Conservation (phyloP, 2,329 filamentous ascomycete genomes). For the Alternaria brassicae region DNA sequence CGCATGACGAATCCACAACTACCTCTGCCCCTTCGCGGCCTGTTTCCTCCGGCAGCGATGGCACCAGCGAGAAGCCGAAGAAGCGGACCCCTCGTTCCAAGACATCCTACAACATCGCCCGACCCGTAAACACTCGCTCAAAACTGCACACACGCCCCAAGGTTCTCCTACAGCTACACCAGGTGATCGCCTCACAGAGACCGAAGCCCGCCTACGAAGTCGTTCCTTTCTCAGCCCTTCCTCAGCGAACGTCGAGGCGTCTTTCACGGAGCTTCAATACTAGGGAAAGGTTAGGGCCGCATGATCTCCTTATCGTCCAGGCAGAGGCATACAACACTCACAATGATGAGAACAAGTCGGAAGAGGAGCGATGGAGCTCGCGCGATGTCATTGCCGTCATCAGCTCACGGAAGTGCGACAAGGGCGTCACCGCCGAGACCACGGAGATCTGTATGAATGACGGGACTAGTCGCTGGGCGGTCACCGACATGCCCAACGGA, state of each 20-base stretch:
- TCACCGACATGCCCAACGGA: slow-evolving; percentile 52
- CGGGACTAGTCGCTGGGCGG: slow-evolving; percentile 54
- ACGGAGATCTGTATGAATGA: slow-evolving; percentile 71
- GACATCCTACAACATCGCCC: slow-evolving; percentile 71
- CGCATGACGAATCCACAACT: slow-evolving; percentile 18
- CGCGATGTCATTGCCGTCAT: slow-evolving; percentile 72
- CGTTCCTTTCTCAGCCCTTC: slow-evolving; percentile 70
- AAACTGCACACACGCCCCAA: slow-evolving; percentile 73
- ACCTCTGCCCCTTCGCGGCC: slow-evolving; percentile 43
- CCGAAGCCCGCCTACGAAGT: slow-evolving; percentile 75
- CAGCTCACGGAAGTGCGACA: slow-evolving; percentile 64
- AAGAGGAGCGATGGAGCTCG: slow-evolving; percentile 60
- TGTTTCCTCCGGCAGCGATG: slow-evolving; percentile 48
- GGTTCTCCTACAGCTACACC: slow-evolving; percentile 74
- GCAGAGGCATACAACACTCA: slow-evolving; percentile 68
- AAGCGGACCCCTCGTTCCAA: slow-evolving; percentile 62
- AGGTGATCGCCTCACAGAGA: slow-evolving; percentile 65
- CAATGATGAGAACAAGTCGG: slow-evolving; percentile 53
- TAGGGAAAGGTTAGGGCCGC: slow-evolving; percentile 68
- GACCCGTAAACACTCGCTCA: slow-evolving; percentile 65
- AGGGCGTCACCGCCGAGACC: slow-evolving; percentile 62
- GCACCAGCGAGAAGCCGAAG: slow-evolving; percentile 48
- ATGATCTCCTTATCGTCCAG: slow-evolving; percentile 74
- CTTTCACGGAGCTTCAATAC: slow-evolving; percentile 69
- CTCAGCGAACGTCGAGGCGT: slow-evolving; percentile 54